These are phyloP conservation scores for Syzygium grande DNA, from an alignment of 345 rosid species.

Conservation along the genomic window DNA sequence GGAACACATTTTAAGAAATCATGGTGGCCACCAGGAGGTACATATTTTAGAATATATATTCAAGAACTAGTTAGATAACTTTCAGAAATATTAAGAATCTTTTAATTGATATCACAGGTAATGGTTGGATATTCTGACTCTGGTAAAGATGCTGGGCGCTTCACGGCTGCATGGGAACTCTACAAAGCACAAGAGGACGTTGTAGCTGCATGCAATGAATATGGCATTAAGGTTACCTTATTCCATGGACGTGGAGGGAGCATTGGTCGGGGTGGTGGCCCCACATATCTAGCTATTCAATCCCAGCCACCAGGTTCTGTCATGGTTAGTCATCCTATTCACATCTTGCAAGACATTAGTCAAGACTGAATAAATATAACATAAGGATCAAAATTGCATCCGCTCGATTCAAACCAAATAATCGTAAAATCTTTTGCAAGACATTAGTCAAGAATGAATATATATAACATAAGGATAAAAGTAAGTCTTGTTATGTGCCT, in stretches of 20 bases:
- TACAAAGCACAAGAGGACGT: slow-evolving; percentile 99
- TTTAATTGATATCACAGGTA: slow-evolving; percentile 36
- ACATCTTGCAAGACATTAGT: background rate
- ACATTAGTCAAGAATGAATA: background rate
- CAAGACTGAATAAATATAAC: no score
- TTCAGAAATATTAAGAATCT: background rate
- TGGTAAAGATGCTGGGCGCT: slow-evolving; percentile 98
- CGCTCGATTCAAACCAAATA: background rate
- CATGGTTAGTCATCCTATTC: slow-evolving; percentile 52
- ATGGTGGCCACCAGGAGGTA: slow-evolving; percentile 92
- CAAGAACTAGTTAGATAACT: background rate
- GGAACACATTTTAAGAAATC: slow-evolving; percentile 72
- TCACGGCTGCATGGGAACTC: slow-evolving; percentile 98
- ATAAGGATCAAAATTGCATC: background rate
- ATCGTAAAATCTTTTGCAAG: background rate
- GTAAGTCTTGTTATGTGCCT: background rate
- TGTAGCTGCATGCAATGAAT: slow-evolving; percentile 87
- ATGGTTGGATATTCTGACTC: slow-evolving; percentile 99
- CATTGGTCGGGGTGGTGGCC: slow-evolving; percentile 98
- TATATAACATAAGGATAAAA: background rate
- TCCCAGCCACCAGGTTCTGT: slow-evolving; percentile 99
- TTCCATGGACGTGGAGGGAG: slow-evolving; percentile 99
- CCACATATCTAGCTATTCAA: slow-evolving; percentile 92
- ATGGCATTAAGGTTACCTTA: slow-evolving; percentile 78
- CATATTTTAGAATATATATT: background rate